A percentile compares a stretch with the other conserved stretches of the same genome.
Conservation (phyloP, 805 yeast genomes). For the Ogataea sp. region DNA sequence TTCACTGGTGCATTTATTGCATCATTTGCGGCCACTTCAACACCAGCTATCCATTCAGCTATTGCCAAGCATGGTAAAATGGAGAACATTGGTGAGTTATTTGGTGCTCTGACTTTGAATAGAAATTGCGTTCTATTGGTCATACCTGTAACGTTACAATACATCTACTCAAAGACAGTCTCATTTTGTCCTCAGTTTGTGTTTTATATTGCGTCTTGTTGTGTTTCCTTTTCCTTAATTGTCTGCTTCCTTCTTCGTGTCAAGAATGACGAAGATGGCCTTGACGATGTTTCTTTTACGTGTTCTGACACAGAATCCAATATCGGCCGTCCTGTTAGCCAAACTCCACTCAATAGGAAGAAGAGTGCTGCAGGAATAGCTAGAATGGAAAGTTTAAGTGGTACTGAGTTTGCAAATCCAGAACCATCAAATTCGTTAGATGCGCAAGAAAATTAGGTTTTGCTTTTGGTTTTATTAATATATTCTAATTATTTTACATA, state of each 20-base stretch:
- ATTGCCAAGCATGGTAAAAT: conserved; percentile 55
- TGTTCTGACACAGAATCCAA: neutral
- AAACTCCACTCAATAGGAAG: neutral
- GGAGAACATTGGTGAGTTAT: conserved; percentile 57
- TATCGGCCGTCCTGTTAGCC: too few species aligned
- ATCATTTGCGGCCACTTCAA: conserved; percentile 39
- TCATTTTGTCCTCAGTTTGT: conserved; percentile 29
- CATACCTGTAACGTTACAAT: conserved; percentile 40
- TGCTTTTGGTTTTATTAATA: too few species aligned
- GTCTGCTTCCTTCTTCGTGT: conserved; percentile 2
- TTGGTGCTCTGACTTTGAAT: conserved; percentile 60
- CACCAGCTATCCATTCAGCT: conserved; percentile 54
- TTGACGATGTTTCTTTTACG: neutral
- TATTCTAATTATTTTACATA: too few species aligned
- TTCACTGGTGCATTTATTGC: conserved; percentile 28
- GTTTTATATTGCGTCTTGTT: conserved; percentile 15
- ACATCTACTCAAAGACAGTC: conserved; percentile 39
- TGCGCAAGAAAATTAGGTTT: too few species aligned
- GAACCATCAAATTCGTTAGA: too few species aligned
- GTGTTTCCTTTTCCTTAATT: neutral
- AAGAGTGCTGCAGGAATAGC: neutral
- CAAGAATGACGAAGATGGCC: neutral
- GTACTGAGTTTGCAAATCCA: neutral
- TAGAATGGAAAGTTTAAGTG: neutral
- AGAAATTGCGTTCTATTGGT: conserved; percentile 41